These are phyloP conservation scores for Letharia lupina DNA, from an alignment of 495 filamentous ascomycete species.

Conservation along the genomic window DNA sequence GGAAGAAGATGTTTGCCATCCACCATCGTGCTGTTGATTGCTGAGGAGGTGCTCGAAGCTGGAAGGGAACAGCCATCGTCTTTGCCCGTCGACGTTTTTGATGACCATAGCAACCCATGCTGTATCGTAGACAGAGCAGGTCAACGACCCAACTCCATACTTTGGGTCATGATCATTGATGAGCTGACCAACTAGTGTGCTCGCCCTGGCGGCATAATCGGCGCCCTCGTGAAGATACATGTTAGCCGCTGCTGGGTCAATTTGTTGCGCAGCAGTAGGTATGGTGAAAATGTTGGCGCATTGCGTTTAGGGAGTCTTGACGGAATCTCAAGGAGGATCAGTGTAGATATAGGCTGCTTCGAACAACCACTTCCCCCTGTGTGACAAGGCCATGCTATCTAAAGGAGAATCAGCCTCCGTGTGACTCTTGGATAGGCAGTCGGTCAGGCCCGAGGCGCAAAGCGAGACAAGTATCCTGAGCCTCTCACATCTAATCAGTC, in stretches of 20 bases:
- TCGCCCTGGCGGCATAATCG: constrained; percentile 12
- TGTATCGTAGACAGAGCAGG: constrained; percentile 37
- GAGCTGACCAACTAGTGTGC: constrained; percentile 16
- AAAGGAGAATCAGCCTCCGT: constrained; percentile 1
- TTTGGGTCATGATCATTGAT: constrained; percentile 20
- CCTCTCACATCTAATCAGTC: constrained; percentile 2
- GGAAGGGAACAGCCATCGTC: constrained; percentile 32
- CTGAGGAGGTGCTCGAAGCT: constrained; percentile 29
- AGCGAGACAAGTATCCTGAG: not conserved
- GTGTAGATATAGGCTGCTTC: constrained; percentile 5
- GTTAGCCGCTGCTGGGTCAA: not conserved
- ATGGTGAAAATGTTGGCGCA: not conserved
- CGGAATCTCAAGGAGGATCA: not conserved
- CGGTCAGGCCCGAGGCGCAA: constrained; percentile 2
- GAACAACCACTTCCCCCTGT: not conserved
- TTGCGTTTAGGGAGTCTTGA: not conserved
- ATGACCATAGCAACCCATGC: constrained; percentile 41
- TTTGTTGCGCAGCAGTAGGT: not conserved
- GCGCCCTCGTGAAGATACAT: constrained; percentile 17
- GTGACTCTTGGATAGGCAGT: constrained; percentile 10
- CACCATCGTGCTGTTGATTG: constrained; percentile 25
- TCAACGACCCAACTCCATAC: constrained; percentile 30
- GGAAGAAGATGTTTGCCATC: constrained; percentile 28
- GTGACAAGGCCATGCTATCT: constrained; percentile 6
- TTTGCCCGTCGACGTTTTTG: constrained; percentile 21